Conservation (phyloP, 2,329 filamentous ascomycete genomes). For the Verticillium nubilum region DNA sequence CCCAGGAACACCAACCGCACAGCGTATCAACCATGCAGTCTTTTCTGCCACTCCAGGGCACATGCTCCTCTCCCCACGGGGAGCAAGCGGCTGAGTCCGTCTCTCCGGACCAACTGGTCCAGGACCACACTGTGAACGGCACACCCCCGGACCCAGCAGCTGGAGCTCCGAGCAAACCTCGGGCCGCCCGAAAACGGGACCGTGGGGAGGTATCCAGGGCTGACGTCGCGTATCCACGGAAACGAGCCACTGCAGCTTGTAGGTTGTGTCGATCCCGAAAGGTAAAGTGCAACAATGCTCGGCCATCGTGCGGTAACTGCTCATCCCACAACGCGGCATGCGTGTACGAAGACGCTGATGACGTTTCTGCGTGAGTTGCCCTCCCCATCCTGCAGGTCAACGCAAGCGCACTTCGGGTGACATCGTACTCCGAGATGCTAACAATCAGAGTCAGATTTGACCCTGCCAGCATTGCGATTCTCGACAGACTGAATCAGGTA, state of each 20-base stretch:
- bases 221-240: neutral
- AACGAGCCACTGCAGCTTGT: neutral
- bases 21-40: neutral
- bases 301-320: neutral
- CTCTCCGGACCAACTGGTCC: neutral
- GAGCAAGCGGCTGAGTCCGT: neutral
- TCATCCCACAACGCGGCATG: neutral
- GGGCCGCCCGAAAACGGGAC: neutral
- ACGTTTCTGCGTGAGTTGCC: neutral
- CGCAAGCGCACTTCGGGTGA: neutral
- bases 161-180: neutral
- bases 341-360: neutral
- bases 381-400: neutral
- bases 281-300: slow-evolving; percentile 2
- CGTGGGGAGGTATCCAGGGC: neutral
- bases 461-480: neutral
- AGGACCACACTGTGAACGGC: neutral
- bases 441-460: neutral
- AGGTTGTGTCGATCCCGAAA: neutral
- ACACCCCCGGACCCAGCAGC: neutral
- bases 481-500: neutral
- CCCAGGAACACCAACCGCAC: neutral
- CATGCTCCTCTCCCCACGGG: neutral
- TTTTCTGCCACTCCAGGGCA: neutral
- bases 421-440: neutral